A percentile compares a stretch with the other conserved stretches of the same genome.
Evolutionary conservation across 768 basidiomycete genomes (phyloP).

Genomic region (Collybia mongolica): DNA sequence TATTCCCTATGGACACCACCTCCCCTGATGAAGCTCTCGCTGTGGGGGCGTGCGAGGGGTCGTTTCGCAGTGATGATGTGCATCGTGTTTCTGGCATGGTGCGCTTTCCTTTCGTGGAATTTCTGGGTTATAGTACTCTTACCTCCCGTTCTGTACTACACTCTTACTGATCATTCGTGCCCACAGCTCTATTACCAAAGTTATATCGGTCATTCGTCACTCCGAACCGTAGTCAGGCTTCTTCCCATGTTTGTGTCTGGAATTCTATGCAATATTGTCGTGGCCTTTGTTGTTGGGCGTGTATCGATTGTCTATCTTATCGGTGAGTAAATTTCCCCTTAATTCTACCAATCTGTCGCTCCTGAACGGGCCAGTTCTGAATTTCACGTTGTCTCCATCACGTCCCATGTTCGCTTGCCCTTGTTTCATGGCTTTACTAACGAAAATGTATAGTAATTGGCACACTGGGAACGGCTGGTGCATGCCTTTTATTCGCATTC

Average conservation of each 20-base stretch:
- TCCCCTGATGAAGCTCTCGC: slow-evolving; percentile 57
- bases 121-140: slow-evolving; percentile 30
- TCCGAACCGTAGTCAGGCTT: slow-evolving; percentile 63
- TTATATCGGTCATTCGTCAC: slow-evolving; percentile 50
- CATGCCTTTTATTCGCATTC: slow-evolving; percentile 66
- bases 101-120: slow-evolving; percentile 48
- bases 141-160: slow-evolving; percentile 16
- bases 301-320: slow-evolving; percentile 57
- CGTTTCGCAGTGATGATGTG: slow-evolving; percentile 54
- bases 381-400: no score
- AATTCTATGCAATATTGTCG: slow-evolving; percentile 58
- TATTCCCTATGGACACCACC: slow-evolving; percentile 36
- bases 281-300: slow-evolving; percentile 56
- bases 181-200: slow-evolving; percentile 70
- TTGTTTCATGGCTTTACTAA: slow-evolving; percentile 2
- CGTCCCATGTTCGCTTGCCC: no score
- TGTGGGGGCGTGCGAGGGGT: slow-evolving; percentile 62
- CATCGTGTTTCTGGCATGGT: slow-evolving; percentile 61
- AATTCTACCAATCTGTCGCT: no score
- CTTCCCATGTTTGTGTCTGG: slow-evolving; percentile 74
- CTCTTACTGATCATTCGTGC: slow-evolving; percentile 30
- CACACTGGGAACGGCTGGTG: slow-evolving; percentile 53
- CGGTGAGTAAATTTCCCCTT: slow-evolving; percentile 34
- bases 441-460: slow-evolving; percentile 31
- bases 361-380: no score